Evolutionary conservation across 805 yeast genomes (phyloP).

Genomic region (Wickerhamiella lipophila): DNA sequence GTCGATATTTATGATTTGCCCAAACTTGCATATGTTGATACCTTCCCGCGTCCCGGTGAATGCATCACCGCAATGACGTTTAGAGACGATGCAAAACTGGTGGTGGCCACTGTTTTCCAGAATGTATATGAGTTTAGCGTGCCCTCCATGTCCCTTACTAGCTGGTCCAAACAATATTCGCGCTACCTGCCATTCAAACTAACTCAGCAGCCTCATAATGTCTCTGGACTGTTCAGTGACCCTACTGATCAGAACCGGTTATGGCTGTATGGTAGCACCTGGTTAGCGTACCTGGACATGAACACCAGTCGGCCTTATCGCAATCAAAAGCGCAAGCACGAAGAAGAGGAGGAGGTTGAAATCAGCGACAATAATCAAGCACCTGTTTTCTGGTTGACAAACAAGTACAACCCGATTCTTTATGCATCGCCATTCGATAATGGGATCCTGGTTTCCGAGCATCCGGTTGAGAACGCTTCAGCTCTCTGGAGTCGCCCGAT

Average conservation of each 20-base stretch:
- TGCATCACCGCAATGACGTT: conserved; percentile 52
- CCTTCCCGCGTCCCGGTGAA: conserved; percentile 47
- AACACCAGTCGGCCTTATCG: conserved; percentile 41
- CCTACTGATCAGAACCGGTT: conserved; percentile 33
- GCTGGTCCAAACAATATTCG: conserved; percentile 71
- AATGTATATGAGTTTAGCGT: conserved; percentile 57
- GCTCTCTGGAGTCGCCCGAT: background rate
- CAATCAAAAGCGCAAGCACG: conserved; percentile 29
- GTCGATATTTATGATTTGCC: conserved; percentile 38
- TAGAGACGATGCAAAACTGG: conserved; percentile 38
- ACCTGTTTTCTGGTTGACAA: conserved; percentile 51
- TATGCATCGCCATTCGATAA: conserved; percentile 43
- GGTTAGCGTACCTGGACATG: conserved; percentile 68
- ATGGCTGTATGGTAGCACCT: conserved; percentile 82
- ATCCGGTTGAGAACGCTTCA: background rate
- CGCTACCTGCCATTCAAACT: conserved; percentile 62
- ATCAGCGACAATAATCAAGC: conserved; percentile 29
- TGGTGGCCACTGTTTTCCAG: conserved; percentile 62
- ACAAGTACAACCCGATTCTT: conserved; percentile 61
- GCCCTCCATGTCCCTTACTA: conserved; percentile 33
- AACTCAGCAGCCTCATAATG: conserved; percentile 45
- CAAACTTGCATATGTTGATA: conserved; percentile 23
- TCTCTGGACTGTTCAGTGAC: conserved; percentile 56
- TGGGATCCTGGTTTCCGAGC: conserved; percentile 56
- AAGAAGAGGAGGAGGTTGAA: conserved; percentile 15